These are phyloP conservation scores for Fusarium hainanense DNA, from an alignment of 2,329 filamentous ascomycete genomes.

Conservation along the genomic window DNA sequence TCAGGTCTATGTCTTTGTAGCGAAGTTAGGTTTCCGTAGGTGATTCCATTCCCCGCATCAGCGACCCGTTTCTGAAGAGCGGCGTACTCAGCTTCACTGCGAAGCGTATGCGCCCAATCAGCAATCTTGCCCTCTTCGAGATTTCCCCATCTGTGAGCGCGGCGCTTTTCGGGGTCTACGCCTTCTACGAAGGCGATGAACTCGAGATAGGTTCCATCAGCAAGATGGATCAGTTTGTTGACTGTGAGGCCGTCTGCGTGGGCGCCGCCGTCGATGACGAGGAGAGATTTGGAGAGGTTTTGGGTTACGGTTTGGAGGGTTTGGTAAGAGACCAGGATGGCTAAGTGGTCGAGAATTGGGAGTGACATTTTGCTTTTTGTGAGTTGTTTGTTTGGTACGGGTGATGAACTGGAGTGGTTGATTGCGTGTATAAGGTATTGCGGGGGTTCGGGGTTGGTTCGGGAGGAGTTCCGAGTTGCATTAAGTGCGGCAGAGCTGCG, in stretches of 20 bases:
- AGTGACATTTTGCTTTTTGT: conserved; percentile 11
- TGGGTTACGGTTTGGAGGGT: conserved; percentile 60
- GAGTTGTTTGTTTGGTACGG: neutral
- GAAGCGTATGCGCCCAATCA: conserved; percentile 69
- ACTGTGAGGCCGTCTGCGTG: conserved; percentile 70
- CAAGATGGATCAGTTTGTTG: conserved; percentile 71
- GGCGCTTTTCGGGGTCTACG: conserved; percentile 52
- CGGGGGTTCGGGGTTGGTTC: conserved; percentile 36
- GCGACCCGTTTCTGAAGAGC: conserved; percentile 53
- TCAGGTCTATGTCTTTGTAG: conserved; percentile 68
- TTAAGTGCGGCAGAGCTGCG: neutral
- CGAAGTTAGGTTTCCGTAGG: conserved; percentile 60
- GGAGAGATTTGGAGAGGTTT: conserved; percentile 66
- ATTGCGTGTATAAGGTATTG: conserved; percentile 1
- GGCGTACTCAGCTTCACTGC: conserved; percentile 50
- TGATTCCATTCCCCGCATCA: conserved; percentile 49
- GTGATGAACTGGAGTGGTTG: neutral
- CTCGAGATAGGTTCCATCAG: conserved; percentile 74
- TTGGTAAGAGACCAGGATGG: conserved; percentile 68
- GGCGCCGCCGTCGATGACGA: conserved; percentile 67
- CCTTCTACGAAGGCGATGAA: conserved; percentile 70
- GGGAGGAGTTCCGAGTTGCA: conserved; percentile 12
- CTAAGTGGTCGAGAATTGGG: conserved; percentile 69
- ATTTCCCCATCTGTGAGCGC: conserved; percentile 68
- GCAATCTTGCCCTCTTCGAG: conserved; percentile 62